Percentiles rank a stretch among this genome's conserved stretches.
Evolutionary conservation across 2,329 filamentous ascomycete genomes (phyloP).

Genomic region (Monosporascus sp.): DNA sequence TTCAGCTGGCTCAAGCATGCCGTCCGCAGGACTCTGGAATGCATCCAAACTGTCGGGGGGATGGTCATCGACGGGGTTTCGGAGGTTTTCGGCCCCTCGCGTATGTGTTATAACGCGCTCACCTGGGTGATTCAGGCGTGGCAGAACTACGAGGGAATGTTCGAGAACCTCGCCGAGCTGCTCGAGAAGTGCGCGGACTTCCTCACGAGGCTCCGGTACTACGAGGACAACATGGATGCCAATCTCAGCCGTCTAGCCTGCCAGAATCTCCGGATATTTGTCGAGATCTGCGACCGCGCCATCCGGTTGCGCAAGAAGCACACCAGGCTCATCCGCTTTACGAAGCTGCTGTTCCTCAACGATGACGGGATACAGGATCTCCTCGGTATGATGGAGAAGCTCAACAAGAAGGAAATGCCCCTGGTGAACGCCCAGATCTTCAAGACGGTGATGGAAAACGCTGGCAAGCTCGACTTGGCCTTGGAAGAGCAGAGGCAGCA

Average conservation of each 20-base stretch:
- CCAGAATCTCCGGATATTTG: slow-evolving; percentile 30
- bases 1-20: slow-evolving; percentile 21
- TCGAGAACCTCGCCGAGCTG: slow-evolving; percentile 27
- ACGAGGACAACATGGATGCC: slow-evolving; percentile 26
- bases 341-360: slow-evolving; percentile 29
- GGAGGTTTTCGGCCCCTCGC: slow-evolving; percentile 29
- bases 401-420: slow-evolving; percentile 27
- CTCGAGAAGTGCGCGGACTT: slow-evolving; percentile 29
- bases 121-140: slow-evolving; percentile 31
- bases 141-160: slow-evolving; percentile 30
- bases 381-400: slow-evolving; percentile 26
- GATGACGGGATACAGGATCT: slow-evolving; percentile 29
- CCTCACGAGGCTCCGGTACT: slow-evolving; percentile 28
- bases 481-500: slow-evolving; percentile 24
- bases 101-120: slow-evolving; percentile 31
- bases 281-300: slow-evolving; percentile 28
- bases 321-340: slow-evolving; percentile 22
- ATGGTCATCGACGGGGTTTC: slow-evolving; percentile 27
- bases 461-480: slow-evolving; percentile 23
- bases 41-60: slow-evolving; percentile 28
- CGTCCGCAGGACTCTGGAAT: slow-evolving; percentile 26
- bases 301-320: slow-evolving; percentile 27
- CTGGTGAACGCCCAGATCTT: slow-evolving; percentile 30
- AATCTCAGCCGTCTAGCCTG: slow-evolving; percentile 26
- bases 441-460: slow-evolving; percentile 26